These are phyloP conservation scores for Rhododendron henanense DNA, from an alignment of 148 eudicot genomes.

Conservation along the genomic window DNA sequence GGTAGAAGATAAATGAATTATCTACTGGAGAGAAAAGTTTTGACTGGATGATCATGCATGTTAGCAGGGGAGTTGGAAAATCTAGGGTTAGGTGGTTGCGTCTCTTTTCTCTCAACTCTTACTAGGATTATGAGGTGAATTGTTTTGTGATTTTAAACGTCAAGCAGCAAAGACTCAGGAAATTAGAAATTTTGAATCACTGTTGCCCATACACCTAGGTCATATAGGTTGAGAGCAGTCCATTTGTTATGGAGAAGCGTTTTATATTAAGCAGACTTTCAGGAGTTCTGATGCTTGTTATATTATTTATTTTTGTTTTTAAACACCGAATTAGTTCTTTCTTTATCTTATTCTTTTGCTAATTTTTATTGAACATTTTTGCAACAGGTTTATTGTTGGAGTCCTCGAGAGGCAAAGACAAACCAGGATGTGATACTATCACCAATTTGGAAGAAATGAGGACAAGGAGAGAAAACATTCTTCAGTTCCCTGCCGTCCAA, in stretches of 20 bases:
- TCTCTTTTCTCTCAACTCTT: background rate
- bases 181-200: background rate
- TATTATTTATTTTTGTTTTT: background rate
- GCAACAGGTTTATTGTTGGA: conserved; percentile 11
- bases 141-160: background rate
- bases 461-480: conserved; percentile 1
- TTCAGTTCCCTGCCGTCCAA: conserved; percentile 2
- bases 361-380: background rate
- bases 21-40: background rate
- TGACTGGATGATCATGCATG: background rate
- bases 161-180: background rate
- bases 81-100: background rate
- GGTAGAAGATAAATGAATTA: background rate
- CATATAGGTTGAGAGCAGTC: background rate
- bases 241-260: background rate
- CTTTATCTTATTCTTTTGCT: background rate
- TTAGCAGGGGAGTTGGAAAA: background rate
- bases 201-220: background rate
- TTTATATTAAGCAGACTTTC: background rate
- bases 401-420: conserved; percentile 14
- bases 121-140: background rate
- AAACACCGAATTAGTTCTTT: background rate
- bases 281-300: background rate
- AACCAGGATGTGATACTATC: conserved; percentile 8
- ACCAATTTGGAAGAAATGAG: conserved; percentile 14